Evolutionary conservation across 164 flowering plant species (phyloP).

Genomic region (Amborella trichopoda): DNA sequence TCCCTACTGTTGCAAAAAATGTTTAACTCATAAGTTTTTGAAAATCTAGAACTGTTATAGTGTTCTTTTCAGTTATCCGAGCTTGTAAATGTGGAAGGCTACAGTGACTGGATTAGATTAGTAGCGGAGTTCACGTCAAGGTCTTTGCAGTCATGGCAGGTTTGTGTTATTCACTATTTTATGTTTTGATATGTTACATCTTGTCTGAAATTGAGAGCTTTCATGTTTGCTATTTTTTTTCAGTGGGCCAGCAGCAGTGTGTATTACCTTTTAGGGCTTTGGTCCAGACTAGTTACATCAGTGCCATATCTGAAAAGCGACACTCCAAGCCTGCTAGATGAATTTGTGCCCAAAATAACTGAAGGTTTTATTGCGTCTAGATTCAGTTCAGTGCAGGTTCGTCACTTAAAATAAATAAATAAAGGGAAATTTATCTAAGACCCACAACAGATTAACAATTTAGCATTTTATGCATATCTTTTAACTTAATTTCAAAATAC

Average conservation of each 20-base stretch:
- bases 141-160: slow-evolving; percentile 99
- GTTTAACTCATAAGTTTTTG: too few relatives aligned
- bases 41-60: too few relatives aligned
- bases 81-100: slow-evolving; percentile 92
- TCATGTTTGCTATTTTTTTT: slow-evolving; percentile 3
- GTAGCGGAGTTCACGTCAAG: slow-evolving; percentile 90
- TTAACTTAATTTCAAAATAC: too few relatives aligned
- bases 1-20: too few relatives aligned
- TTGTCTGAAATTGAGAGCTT: not conserved
- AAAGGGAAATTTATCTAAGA: too few relatives aligned
- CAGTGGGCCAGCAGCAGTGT: slow-evolving; percentile 99
- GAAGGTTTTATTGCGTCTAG: slow-evolving; percentile 95
- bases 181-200: slow-evolving; percentile 2
- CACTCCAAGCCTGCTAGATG: slow-evolving; percentile 85
- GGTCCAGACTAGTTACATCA: slow-evolving; percentile 94
- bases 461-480: too few relatives aligned
- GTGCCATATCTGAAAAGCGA: slow-evolving; percentile 95
- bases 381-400: slow-evolving; percentile 90
- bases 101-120: slow-evolving; percentile 90
- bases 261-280: slow-evolving; percentile 86
- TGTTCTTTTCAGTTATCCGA: slow-evolving; percentile 84
- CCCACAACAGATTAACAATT: too few relatives aligned
- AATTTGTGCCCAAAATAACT: slow-evolving; percentile 90
- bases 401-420: too few relatives aligned
- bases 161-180: slow-evolving; percentile 1